Base-by-base conservation (phyloP, 164 flowering plant genomes). In the Santalum album region DNA sequence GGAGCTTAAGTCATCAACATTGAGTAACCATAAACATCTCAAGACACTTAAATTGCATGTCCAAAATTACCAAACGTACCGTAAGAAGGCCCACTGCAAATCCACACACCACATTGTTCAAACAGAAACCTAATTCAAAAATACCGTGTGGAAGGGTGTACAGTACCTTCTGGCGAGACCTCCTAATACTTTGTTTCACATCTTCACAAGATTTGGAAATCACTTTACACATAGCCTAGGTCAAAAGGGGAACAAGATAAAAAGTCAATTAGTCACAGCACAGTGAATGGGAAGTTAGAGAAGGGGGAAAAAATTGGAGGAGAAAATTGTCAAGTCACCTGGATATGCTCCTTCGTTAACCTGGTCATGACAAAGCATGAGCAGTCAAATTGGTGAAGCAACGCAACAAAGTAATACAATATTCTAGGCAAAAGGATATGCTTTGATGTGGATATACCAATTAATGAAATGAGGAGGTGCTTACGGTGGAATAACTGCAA, bases 401-500 rank as follows among this genome's bases (percentile, higher is more conserved):
- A 43, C 21, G 15, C 12, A 3, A 43, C 19, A 12, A n/a, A 43
- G 21, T 43, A 43, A 3, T 43, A 5, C n/a, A 43, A 3, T 43
- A 5, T 5, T 43, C 21, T 12, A 16, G 3, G n/a, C 47, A 43
- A 43, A n/a, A n/a, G n/a, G n/a, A 43, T 43, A 43, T 43, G 12
- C 5, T 43, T 29, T 29, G 9, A 9, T 29, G 34, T 9, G 9
- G 34, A n/a, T 29, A 35, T 27, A 63, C 52, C 47, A 18, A 36
- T 40, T 44, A 53, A 43, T 36, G 12, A 23, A 38, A 56, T 26
- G 25, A 21, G 54, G 15, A 42, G 46, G 25, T 16, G 52, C 95
- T 80, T 81, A 91, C 98, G 95, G 86, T 40, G 96, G 96, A 44
- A 92, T 82, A 22, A 68, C 64, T 55, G 84, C 88, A 66, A 89